Evolutionary conservation across 2,329 filamentous ascomycete species (phyloP).

Genomic region (Dothideomycetes sp.): DNA sequence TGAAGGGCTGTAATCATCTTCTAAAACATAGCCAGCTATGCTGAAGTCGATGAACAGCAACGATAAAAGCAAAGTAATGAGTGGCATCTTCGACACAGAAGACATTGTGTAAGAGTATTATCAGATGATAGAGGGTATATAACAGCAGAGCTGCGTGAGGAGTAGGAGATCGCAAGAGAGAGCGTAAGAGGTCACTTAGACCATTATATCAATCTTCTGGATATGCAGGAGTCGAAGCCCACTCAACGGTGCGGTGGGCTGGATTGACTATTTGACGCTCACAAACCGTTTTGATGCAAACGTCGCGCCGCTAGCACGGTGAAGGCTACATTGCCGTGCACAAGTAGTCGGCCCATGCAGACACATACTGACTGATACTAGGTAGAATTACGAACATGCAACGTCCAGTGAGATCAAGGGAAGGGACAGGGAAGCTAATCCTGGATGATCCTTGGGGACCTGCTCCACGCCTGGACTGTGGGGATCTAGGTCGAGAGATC

Average conservation of each 20-base stretch:
- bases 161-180: slow-evolving; percentile 5
- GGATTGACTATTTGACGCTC: neutral
- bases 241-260: neutral
- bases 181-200: neutral
- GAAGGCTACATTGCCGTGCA: too few species aligned
- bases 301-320: neutral
- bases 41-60: slow-evolving; percentile 32
- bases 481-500: too few species aligned
- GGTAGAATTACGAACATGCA: too few species aligned
- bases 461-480: too few species aligned
- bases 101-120: slow-evolving; percentile 8
- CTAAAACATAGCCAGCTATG: slow-evolving; percentile 14
- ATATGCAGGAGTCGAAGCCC: neutral
- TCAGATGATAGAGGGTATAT: slow-evolving; percentile 2
- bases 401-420: too few species aligned
- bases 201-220: slow-evolving; percentile 3
- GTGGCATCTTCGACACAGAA: slow-evolving; percentile 9
- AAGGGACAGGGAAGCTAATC: too few species aligned
- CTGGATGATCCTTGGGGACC: too few species aligned
- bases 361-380: too few species aligned
- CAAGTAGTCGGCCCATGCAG: too few species aligned
- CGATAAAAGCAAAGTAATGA: slow-evolving; percentile 8
- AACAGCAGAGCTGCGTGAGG: slow-evolving; percentile 5
- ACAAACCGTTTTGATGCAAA: neutral
- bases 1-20: slow-evolving; percentile 13